Base-by-base conservation (phyloP, 805 yeast genomes). In the Candida maltosa region DNA sequence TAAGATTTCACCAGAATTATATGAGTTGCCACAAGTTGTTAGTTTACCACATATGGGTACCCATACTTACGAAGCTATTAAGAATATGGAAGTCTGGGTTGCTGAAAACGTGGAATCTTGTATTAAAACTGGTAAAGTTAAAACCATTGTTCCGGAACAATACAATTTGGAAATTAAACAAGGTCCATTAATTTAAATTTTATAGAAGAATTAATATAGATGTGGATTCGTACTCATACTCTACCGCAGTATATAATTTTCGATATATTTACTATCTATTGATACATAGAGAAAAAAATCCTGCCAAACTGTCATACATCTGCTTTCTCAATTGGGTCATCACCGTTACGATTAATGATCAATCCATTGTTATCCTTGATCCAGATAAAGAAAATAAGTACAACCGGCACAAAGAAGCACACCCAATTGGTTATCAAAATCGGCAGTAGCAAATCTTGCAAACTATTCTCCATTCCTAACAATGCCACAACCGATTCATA, bases 1-100 rank as follows among this genome's bases (percentile, higher is more conserved):
- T 8, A 52, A 76, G 43, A 83, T 78, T n/a, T 72, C 82, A 28
- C 60, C 71, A 51, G 88, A 83, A 41, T 62, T 84, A 43, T 59
- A 73, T 32, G 62, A 65, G 20, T 60, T 82, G 59, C 83, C 85
- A 10, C 81, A 82, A 44, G 86, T 80, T n/a, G 69, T 83, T 9
- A 75, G 85, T 23, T 65, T 85, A 45, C 97, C 97, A 11, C 97
- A 88, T 56, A 79, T 86, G 83, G 97, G 96, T 18, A 86, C 96
- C 0, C 79, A 78, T 54, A 69, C 91, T 4, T 60, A 61, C 34
- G 94, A 87, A 60, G 83, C 95, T 3, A 76, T 83, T 51, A 62
- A 69, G 46, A 73, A 74, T 47, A 86, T 93, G 96, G 96, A 89
- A 62, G 78, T 76, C 47, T 76, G 76, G 55, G 87, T 82, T 21